These are phyloP conservation scores for Hygrocybe coccinea DNA, from an alignment of 768 basidiomycete species.

Conservation along the genomic window DNA sequence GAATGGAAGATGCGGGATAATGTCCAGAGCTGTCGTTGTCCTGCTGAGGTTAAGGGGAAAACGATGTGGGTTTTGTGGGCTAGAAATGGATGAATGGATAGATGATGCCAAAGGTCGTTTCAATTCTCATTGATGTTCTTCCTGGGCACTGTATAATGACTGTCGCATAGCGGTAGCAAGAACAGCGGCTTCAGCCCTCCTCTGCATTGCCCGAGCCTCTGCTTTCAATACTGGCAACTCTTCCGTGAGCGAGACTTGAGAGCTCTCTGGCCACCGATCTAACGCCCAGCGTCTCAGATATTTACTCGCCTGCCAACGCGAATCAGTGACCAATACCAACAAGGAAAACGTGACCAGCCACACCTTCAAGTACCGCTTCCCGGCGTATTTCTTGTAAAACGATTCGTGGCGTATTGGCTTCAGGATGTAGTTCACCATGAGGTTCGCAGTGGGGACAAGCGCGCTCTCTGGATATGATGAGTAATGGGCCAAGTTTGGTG, in stretches of 20 bases:
- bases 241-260: constrained; percentile 50
- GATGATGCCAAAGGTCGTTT: neutral
- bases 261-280: constrained; percentile 62
- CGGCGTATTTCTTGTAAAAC: constrained; percentile 92
- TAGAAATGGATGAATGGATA: neutral
- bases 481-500: constrained; percentile 87
- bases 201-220: constrained; percentile 41
- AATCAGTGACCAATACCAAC: neutral
- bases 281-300: constrained; percentile 85
- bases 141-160: neutral
- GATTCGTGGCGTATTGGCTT: constrained; percentile 74
- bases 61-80: neutral
- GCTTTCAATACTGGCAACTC: constrained; percentile 60
- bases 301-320: constrained; percentile 58
- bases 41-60: neutral
- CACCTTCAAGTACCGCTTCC: constrained; percentile 86
- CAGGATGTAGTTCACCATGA: constrained; percentile 90
- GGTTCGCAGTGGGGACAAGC: constrained; percentile 80
- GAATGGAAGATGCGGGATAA: neutral
- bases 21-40: neutral
- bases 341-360: constrained; percentile 7
- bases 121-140: neutral
- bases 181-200: constrained; percentile 16
- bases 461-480: constrained; percentile 86
- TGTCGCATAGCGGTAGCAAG: neutral